Conservation (phyloP, 2,329 filamentous ascomycete species). For the Coniochaeta sp. region DNA sequence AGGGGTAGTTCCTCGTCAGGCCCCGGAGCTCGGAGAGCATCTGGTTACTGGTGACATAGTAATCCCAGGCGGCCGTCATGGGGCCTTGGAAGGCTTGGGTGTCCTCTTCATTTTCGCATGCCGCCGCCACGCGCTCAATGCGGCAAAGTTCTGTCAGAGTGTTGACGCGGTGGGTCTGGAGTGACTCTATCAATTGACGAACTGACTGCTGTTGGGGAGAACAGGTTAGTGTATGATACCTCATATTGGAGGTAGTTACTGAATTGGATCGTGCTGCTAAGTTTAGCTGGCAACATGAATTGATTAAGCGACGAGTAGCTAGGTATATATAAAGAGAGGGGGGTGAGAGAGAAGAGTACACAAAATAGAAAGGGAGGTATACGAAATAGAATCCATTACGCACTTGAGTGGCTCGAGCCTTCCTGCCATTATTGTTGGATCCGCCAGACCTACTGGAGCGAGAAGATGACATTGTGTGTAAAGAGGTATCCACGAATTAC, state of each 20-base stretch:
- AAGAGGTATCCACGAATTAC: background rate
- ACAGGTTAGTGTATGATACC: background rate
- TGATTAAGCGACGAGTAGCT: no score
- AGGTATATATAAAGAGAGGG: no score
- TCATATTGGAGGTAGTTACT: no score
- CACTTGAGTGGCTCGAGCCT: slow-evolving; percentile 19
- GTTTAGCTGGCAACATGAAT: no score
- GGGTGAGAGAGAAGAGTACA: background rate
- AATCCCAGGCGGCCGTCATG: slow-evolving; percentile 64
- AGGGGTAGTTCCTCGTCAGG: slow-evolving; percentile 60
- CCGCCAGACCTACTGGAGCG: slow-evolving; percentile 15
- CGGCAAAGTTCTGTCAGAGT: slow-evolving; percentile 66
- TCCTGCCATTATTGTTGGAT: slow-evolving; percentile 16
- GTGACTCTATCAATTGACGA: slow-evolving; percentile 52
- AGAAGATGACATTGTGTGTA: slow-evolving; percentile 20
- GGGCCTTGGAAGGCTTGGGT: slow-evolving; percentile 50
- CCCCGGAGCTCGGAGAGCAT: slow-evolving; percentile 63
- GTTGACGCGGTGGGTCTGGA: slow-evolving; percentile 62
- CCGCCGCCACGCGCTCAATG: slow-evolving; percentile 59
- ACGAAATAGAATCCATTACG: slow-evolving; percentile 21
- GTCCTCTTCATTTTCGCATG: slow-evolving; percentile 50
- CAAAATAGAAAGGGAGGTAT: slow-evolving; percentile 6
- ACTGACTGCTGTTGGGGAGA: slow-evolving; percentile 21
- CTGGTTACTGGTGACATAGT: slow-evolving; percentile 66
- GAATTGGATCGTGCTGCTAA: no score